Base-by-base conservation (phyloP, 2,329 filamentous ascomycete genomes). In the Scorias spongiosa region DNA sequence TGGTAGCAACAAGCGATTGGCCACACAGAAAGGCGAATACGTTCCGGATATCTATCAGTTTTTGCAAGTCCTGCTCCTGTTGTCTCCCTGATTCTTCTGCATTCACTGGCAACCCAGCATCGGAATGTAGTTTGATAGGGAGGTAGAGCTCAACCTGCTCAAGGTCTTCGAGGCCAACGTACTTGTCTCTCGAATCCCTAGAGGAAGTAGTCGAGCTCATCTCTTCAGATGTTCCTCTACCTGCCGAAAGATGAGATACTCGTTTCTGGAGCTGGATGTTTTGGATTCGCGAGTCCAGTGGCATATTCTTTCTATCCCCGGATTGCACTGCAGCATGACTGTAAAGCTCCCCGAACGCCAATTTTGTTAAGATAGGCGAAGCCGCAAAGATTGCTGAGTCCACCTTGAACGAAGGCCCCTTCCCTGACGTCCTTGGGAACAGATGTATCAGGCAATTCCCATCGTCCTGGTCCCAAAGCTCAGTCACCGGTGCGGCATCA, bases 381-480 rank as follows among this genome's bases (percentile, higher is more conserved):
- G 74, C 70, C 26, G 70, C 66, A 50, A 79, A 75, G 26, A 75
- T 63, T 3, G 71, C 65, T 2, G 75, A 78, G 53, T 78, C 68
- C 44, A 81, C 63, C 46, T 71, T 73, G 64, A 81, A 80, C 2
- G 75, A 78, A 8, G 77, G 66, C 5, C 73, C 67, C 53, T 69
- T 70, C 43, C 68, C 69, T 15, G 74, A 71, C 12, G 64, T 70
- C 37, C 70, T 66, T 1, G 76, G 74, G 52, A 76, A 79, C 11
- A 80, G 65, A 52, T 80, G 75, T n/a, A 81, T 66, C 47, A 71
- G 68, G 11, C 75, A 78, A 55, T 80, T 75, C n/a, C 72, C 76
- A 40, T 68, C 57, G 5, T 46, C 46, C 2, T 76, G 71, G 50
- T 78, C 73, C 77, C 77, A 81, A 8, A 80, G 57, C 52, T 80